These are phyloP conservation scores for Tillandsia fasciculata DNA, from an alignment of 176 grass and related monocot genomes.

Conservation along the genomic window DNA sequence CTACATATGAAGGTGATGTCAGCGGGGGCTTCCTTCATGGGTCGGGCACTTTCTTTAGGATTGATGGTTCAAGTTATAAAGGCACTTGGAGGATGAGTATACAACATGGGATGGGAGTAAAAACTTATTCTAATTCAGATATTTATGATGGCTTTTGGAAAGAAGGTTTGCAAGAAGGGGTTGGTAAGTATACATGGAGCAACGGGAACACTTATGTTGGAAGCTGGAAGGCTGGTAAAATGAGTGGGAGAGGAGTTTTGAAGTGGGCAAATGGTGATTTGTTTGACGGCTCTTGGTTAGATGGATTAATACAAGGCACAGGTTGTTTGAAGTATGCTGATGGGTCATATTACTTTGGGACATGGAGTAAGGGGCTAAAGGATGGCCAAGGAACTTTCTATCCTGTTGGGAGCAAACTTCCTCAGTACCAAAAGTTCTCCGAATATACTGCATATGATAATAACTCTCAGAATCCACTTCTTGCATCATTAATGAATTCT, in stretches of 20 bases:
- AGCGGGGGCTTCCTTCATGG: slow-evolving; percentile 86
- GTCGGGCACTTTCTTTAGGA: slow-evolving; percentile 51
- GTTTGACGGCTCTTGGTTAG: slow-evolving; percentile 70
- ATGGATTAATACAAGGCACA: slow-evolving; percentile 69
- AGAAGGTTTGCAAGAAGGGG: slow-evolving; percentile 78
- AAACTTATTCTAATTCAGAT: slow-evolving; percentile 65
- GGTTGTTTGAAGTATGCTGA: slow-evolving; percentile 67
- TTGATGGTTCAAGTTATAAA: slow-evolving; percentile 60
- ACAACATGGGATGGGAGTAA: slow-evolving; percentile 79
- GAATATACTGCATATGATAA: slow-evolving; percentile 34
- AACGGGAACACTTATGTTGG: slow-evolving; percentile 67
- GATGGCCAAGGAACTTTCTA: slow-evolving; percentile 85
- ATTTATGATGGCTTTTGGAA: slow-evolving; percentile 83
- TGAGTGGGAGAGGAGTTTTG: slow-evolving; percentile 78
- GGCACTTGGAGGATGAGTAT: slow-evolving; percentile 88
- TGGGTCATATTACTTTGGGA: slow-evolving; percentile 73
- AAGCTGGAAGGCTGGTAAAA: slow-evolving; percentile 80
- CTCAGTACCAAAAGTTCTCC: slow-evolving; percentile 53
- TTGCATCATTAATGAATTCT: slow-evolving; percentile 29
- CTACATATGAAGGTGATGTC: slow-evolving; percentile 75
- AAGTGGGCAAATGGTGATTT: slow-evolving; percentile 76
- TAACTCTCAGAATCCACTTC: slow-evolving; percentile 14
- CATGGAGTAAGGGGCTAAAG: slow-evolving; percentile 85
- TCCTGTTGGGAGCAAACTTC: slow-evolving; percentile 63
- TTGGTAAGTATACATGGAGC: slow-evolving; percentile 71